Evolutionary conservation across 2,329 filamentous ascomycete genomes (phyloP).

Genomic region (Achaetomium macrosporum): DNA sequence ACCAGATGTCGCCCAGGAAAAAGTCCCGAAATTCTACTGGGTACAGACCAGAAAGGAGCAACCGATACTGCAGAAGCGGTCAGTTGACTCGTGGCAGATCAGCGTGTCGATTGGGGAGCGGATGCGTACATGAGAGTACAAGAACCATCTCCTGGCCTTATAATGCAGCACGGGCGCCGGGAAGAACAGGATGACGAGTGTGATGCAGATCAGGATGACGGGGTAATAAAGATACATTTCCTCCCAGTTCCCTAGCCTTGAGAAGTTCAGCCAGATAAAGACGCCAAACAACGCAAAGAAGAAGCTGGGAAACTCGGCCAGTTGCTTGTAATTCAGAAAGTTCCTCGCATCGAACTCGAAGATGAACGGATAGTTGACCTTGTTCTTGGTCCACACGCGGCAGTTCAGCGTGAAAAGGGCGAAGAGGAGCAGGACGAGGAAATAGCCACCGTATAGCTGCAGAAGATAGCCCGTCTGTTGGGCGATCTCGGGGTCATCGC

Average conservation of each 20-base stretch:
- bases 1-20: slow-evolving; percentile 96
- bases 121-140: slow-evolving; percentile 72
- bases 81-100: slow-evolving; percentile 23
- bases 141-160: slow-evolving; percentile 75
- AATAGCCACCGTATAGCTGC: slow-evolving; percentile 91
- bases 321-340: slow-evolving; percentile 81
- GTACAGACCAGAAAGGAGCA: slow-evolving; percentile 79
- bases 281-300: slow-evolving; percentile 74
- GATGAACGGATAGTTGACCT: slow-evolving; percentile 94
- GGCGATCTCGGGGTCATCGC: slow-evolving; percentile 42
- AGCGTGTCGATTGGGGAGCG: not conserved
- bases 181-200: slow-evolving; percentile 64
- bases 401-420: slow-evolving; percentile 82
- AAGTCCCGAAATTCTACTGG: slow-evolving; percentile 97
- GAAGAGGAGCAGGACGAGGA: slow-evolving; percentile 74
- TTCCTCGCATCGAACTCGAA: slow-evolving; percentile 92
- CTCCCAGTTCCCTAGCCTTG: slow-evolving; percentile 54
- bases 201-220: slow-evolving; percentile 67
- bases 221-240: slow-evolving; percentile 79
- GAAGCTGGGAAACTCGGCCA: slow-evolving; percentile 80
- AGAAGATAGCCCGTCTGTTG: slow-evolving; percentile 62
- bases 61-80: slow-evolving; percentile 60
- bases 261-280: slow-evolving; percentile 86
- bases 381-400: slow-evolving; percentile 72
- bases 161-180: slow-evolving; percentile 71